phyloP scores from a whole-genome alignment of 495 filamentous ascomycete species.

The Neurospora intermedia region DNA sequence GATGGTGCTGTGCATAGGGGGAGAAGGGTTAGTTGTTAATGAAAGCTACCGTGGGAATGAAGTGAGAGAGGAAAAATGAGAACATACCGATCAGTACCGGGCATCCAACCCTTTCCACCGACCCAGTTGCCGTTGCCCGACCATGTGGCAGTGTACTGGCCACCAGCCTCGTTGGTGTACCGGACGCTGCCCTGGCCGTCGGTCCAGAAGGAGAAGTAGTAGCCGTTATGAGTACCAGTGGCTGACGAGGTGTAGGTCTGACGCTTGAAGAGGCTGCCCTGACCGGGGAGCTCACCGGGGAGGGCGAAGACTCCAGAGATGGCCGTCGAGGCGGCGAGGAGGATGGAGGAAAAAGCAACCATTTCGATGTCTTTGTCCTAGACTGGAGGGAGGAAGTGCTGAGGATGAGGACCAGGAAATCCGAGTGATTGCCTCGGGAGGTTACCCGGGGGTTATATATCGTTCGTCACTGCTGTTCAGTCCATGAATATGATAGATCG shows the following conservation, averaged over 20 bases:
- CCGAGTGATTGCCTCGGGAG: not conserved
- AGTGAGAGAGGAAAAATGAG: constrained; percentile 8
- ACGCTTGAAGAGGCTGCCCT: constrained; percentile 21
- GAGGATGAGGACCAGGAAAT: not conserved
- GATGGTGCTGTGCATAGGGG: constrained; percentile 27
- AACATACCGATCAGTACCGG: constrained; percentile 32
- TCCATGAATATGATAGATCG: not conserved
- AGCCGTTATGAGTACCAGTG: constrained; percentile 47
- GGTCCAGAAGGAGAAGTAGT: constrained; percentile 55
- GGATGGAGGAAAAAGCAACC: constrained; percentile 35
- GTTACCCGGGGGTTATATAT: constrained; percentile 3
- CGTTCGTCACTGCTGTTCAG: not conserved
- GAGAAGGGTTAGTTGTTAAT: constrained; percentile 2
- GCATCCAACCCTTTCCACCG: constrained; percentile 52
- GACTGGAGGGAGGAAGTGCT: not conserved
- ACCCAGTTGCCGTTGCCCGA: constrained; percentile 47
- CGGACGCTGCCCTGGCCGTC: constrained; percentile 40
- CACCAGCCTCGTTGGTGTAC: constrained; percentile 46
- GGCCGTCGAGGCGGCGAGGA: constrained; percentile 28
- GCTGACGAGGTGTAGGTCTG: constrained; percentile 19
- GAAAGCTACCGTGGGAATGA: not conserved
- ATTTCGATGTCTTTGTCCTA: constrained; percentile 17
- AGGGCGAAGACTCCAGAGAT: constrained; percentile 26
- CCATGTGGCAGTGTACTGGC: constrained; percentile 48
- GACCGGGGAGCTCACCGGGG: constrained; percentile 27